Evolutionary conservation across 768 basidiomycete genomes (phyloP).

Genomic region (Hebeloma cylindrosporum): DNA sequence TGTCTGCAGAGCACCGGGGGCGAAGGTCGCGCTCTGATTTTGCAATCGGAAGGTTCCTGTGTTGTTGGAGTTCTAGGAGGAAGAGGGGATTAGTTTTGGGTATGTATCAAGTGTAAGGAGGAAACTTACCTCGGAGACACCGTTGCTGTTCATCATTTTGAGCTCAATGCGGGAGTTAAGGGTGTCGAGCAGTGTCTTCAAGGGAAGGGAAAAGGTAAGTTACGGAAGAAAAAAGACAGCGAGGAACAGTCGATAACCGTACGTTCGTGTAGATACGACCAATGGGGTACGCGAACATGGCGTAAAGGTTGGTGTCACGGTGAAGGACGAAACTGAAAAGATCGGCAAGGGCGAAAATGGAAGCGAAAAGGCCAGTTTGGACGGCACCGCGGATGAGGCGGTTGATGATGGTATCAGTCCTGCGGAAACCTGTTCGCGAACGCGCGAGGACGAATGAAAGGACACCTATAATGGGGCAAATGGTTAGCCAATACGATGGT

Average conservation of each 20-base stretch:
- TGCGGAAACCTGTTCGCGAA: constrained; percentile 50
- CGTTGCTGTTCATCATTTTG: constrained; percentile 24
- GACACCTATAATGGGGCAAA: constrained; percentile 17
- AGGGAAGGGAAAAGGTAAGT: constrained; percentile 5
- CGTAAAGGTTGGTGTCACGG: constrained; percentile 33
- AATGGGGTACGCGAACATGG: constrained; percentile 37
- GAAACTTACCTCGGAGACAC: constrained; percentile 13
- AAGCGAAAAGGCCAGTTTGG: constrained; percentile 55
- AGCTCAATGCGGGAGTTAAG: constrained; percentile 41
- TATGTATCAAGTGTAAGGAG: neutral
- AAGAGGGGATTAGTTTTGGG: neutral
- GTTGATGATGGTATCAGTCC: constrained; percentile 52
- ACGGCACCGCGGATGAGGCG: constrained; percentile 55
- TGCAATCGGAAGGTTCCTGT: constrained; percentile 25
- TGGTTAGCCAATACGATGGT: neutral
- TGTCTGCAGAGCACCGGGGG: constrained; percentile 13
- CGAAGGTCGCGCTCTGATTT: constrained; percentile 22
- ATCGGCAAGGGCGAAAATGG: constrained; percentile 50
- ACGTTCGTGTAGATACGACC: constrained; percentile 51
- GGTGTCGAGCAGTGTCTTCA: constrained; percentile 44
- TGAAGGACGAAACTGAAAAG: constrained; percentile 42
- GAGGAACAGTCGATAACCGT: constrained; percentile 30
- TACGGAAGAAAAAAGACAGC: constrained; percentile 25
- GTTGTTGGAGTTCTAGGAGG: constrained; percentile 9
- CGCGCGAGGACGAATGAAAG: constrained; percentile 35